Base-by-base conservation (phyloP, 2,329 filamentous ascomycete genomes). In the Grosmannia penicillata region DNA sequence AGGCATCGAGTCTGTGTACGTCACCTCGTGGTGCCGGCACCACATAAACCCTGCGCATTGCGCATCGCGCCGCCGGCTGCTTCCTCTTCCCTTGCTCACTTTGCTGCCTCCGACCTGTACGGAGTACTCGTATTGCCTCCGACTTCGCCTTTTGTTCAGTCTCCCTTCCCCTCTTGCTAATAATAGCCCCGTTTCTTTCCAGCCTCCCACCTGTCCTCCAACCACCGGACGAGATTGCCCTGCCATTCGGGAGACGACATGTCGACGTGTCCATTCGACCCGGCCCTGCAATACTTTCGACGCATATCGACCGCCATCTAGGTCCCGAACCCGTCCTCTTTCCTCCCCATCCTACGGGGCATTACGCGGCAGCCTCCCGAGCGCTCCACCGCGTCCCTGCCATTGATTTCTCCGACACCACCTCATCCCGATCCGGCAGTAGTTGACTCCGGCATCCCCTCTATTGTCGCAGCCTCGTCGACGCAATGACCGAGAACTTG, bases 401-500 rank as follows among this genome's bases (percentile, higher is more conserved):
- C 17, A 7, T 15, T 30, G 21, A 26, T 19, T 23, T 11, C 10
- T 22, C 25, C 22, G 8, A 19, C 17, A 25, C 33, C 22, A n/a
- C n/a, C n/a, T n/a, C n/a, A n/a, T n/a, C n/a, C n/a, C n/a, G n/a
- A n/a, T n/a, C n/a, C n/a, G n/a, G n/a, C n/a, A n/a, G n/a, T n/a
- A n/a, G n/a, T n/a, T n/a, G n/a, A n/a, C n/a, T n/a, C n/a, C n/a
- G n/a, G n/a, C n/a, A 15, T 18, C 5, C 19, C 8, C 13, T 26
- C 25, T 11, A 10, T 21, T 31, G 14, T 34, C 25, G 10, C 19
- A 14, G 8, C 9, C 18, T 19, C 9, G 25, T 29, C 13, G 22
- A 27, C 18, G 24, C 39, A 37, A 61, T 62, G 59, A 58, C 61
- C 39, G 58, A 60, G 32, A 50, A 49, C 24, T 45, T 46, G 14